Conservation (phyloP, 768 basidiomycete species). For the Zangia roseola region DNA sequence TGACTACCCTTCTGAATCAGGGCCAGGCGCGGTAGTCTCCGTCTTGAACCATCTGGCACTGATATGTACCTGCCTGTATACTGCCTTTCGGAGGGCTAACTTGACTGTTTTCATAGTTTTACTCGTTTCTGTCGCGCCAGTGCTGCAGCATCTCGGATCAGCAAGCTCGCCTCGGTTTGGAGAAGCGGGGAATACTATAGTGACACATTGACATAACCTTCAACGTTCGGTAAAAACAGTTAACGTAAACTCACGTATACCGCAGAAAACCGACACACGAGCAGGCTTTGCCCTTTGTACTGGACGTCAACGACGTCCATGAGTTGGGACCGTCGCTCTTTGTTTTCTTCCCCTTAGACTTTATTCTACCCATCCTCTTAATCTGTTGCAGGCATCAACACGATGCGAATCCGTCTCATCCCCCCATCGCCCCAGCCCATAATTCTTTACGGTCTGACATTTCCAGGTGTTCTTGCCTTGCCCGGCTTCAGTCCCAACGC, state of each 20-base stretch:
- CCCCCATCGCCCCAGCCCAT: constrained; percentile 45
- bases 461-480: constrained; percentile 41
- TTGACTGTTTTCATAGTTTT: no score
- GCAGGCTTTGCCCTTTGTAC: constrained; percentile 19
- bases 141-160: not conserved
- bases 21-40: not conserved
- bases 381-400: constrained; percentile 15
- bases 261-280: constrained; percentile 29
- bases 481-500: constrained; percentile 31
- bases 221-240: constrained; percentile 13
- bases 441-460: constrained; percentile 58
- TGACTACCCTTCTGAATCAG: no score
- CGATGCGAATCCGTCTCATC: constrained; percentile 60
- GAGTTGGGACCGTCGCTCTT: constrained; percentile 5
- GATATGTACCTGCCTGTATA: not conserved
- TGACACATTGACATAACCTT: not conserved
- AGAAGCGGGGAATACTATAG: constrained; percentile 2
- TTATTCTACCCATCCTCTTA: constrained; percentile 26
- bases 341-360: constrained; percentile 15
- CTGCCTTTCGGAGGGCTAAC: no score
- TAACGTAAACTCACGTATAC: constrained; percentile 34
- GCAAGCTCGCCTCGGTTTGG: not conserved
- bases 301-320: constrained; percentile 31
- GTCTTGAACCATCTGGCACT: not conserved
- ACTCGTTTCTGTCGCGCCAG: not conserved